Evolutionary conservation across 306 rosid species (phyloP), one percentile per base, ranked within the genome.

Genomic region (Prunus padus): DNA sequence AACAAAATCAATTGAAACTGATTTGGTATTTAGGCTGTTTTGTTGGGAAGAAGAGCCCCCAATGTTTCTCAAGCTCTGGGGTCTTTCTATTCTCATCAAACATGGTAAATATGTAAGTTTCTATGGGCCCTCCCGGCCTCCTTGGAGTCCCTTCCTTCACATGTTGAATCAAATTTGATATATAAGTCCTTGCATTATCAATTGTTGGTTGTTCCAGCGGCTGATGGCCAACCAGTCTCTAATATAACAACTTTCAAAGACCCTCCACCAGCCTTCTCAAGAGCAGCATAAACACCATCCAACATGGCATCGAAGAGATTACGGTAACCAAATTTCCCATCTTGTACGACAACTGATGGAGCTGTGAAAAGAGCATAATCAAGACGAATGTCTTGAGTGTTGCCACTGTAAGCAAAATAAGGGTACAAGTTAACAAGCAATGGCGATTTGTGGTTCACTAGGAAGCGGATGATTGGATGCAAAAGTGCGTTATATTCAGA

Each of bases 21-120:
- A 85, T 30, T 11, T 30, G 7, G 57, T 75, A 81, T 59, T 78
- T 75, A n/a, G 57, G 69, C 54, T 72, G 77, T 19, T 62, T 79
- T 67, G 47, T 67, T 1, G 86, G 84, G 67, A 16, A 61, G 65
- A 85, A 85, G 14, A 85, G 82, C 2, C 88, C 88, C 45, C 77
- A n/a, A n/a, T n/a, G n/a, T n/a, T n/a, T n/a, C n/a, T n/a, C n/a
- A n/a, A n/a, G n/a, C n/a, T n/a, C n/a, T n/a, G n/a, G n/a, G n/a
- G n/a, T n/a, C n/a, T n/a, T n/a, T n/a, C n/a, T n/a, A n/a, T n/a
- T n/a, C n/a, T n/a, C n/a, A n/a, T n/a, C n/a, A n/a, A n/a, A n/a
- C n/a, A n/a, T n/a, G n/a, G n/a, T n/a, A n/a, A n/a, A n/a, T n/a
- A n/a, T n/a, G n/a, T n/a, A n/a, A n/a, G n/a, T n/a, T n/a, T n/a